phyloP scores from a whole-genome alignment of 176 grass and related monocot species.

The Oryza nivara region DNA sequence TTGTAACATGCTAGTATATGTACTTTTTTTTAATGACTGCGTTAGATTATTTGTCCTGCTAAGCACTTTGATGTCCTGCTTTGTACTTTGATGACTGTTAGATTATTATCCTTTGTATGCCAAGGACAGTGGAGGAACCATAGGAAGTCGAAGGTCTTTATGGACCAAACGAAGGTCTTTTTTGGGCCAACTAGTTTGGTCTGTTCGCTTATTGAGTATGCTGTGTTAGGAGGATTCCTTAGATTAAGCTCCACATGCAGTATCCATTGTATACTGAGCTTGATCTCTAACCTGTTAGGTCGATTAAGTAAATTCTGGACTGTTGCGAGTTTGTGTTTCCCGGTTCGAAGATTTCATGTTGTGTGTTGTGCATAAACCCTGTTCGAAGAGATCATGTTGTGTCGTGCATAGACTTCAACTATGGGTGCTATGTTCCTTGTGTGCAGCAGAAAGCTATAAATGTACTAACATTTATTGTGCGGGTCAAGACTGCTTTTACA shows the following conservation, averaged over 20 bases:
- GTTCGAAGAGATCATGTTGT: not conserved
- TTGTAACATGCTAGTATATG: not conserved
- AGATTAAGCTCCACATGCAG: not conserved
- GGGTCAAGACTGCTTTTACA: not conserved
- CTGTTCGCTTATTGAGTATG: not conserved
- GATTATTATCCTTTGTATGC: not conserved
- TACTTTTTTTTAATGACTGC: no score
- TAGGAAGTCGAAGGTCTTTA: not conserved
- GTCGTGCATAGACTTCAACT: not conserved
- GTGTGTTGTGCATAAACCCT: not conserved
- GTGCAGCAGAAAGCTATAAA: not conserved
- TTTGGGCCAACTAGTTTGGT: no score
- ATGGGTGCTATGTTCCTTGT: not conserved
- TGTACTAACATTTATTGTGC: not conserved
- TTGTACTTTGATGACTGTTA: not conserved
- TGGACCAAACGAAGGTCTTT: no score
- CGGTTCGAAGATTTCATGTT: not conserved
- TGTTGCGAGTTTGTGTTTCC: not conserved
- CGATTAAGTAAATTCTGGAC: not conserved
- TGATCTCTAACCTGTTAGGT: not conserved
- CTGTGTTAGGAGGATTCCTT: not conserved
- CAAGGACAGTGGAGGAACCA: not conserved
- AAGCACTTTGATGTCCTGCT: no score
- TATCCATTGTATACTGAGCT: not conserved
- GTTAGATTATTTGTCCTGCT: not conserved